Conservation (phyloP, 2,329 filamentous ascomycete species). For the Colletotrichum acutatum region DNA sequence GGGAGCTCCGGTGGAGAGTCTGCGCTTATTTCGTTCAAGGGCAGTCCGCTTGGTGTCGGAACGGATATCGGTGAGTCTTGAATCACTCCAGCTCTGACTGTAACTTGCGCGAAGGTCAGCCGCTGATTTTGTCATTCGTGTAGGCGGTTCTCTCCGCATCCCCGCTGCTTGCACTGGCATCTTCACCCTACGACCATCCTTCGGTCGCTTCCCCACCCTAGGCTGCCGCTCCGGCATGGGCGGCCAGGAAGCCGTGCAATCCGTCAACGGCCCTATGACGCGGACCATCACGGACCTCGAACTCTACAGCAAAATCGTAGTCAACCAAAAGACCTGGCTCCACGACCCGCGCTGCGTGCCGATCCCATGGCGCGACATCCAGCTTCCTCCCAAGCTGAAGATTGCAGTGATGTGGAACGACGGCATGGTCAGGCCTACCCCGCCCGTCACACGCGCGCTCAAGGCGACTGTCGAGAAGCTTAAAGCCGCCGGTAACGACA, state of each 20-base stretch:
- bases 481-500: conserved; percentile 56
- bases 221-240: conserved; percentile 65
- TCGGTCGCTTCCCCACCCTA: conserved; percentile 68
- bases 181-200: conserved; percentile 66
- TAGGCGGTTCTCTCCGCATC: conserved; percentile 63
- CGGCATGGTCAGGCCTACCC: conserved; percentile 72
- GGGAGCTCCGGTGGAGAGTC: conserved; percentile 76
- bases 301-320: conserved; percentile 63
- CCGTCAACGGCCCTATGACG: conserved; percentile 73
- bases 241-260: conserved; percentile 72
- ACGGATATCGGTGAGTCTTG: conserved; percentile 64
- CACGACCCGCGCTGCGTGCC: conserved; percentile 67
- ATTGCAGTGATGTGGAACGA: conserved; percentile 75
- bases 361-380: conserved; percentile 62
- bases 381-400: conserved; percentile 54
- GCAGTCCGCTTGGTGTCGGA: conserved; percentile 70
- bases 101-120: not conserved
- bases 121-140: not conserved
- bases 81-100: accelerated
- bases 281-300: conserved; percentile 65
- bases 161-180: conserved; percentile 68
- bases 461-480: conserved; percentile 54
- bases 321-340: conserved; percentile 66
- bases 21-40: conserved; percentile 68
- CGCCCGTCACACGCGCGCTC: conserved; percentile 70